Evolutionary conservation across 805 yeast species (phyloP).

Genomic region (Yamadazyma laniorum): DNA sequence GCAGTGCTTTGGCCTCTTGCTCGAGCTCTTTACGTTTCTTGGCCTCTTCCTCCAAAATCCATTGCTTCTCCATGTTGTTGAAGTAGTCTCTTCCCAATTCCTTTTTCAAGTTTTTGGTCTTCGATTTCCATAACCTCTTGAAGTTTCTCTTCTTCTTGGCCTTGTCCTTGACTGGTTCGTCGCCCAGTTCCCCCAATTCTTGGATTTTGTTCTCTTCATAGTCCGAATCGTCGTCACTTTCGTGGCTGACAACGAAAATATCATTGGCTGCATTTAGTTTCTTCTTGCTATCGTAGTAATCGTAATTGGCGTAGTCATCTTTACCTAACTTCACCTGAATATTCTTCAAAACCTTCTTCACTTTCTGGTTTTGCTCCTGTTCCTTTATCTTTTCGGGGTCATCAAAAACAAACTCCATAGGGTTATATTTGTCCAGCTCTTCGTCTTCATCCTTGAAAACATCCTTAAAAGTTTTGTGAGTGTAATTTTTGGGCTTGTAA

Average conservation of each 20-base stretch:
- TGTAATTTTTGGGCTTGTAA: constrained; percentile 34
- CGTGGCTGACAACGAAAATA: constrained; percentile 19
- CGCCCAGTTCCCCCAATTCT: constrained; percentile 10
- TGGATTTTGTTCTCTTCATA: constrained; percentile 8
- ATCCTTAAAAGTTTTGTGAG: constrained; percentile 39
- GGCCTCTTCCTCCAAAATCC: constrained; percentile 15
- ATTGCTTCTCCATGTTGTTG: constrained; percentile 19
- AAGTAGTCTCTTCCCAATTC: constrained; percentile 24
- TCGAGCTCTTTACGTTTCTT: constrained; percentile 10
- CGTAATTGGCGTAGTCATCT: constrained; percentile 33
- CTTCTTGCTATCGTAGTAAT: constrained; percentile 28
- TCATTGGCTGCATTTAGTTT: constrained; percentile 15
- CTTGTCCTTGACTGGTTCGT: constrained; percentile 13
- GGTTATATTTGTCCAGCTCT: constrained; percentile 30
- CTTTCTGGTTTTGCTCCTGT: constrained; percentile 21
- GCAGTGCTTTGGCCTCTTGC: constrained; percentile 3
- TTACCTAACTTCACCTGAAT: constrained; percentile 29
- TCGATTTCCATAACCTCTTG: constrained; percentile 17
- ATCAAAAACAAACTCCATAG: constrained; percentile 41
- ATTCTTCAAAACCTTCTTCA: constrained; percentile 27
- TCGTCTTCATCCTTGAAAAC: constrained; percentile 35
- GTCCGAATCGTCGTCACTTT: constrained; percentile 20
- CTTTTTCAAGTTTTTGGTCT: constrained; percentile 22
- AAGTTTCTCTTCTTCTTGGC: constrained; percentile 16
- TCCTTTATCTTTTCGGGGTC: constrained; percentile 20